phyloP scores from a whole-genome alignment of 1,139 yeast species.

The Candida freyschussii region DNA sequence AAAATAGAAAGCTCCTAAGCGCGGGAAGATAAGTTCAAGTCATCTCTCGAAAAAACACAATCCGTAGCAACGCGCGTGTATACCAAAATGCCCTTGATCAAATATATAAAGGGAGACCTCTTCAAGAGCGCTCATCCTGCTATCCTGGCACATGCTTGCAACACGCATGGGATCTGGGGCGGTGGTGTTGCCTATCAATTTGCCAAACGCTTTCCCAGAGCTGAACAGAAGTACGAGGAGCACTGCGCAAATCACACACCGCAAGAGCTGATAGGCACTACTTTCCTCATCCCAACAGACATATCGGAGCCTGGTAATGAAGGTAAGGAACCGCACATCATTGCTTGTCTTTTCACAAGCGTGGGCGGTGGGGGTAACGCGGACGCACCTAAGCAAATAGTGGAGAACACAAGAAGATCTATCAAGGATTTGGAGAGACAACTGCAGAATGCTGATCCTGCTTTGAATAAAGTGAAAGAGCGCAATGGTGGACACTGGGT shows the following conservation, averaged over 20 bases:
- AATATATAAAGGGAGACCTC: conserved; percentile 59
- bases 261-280: conserved; percentile 45
- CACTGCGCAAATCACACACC: conserved; percentile 38
- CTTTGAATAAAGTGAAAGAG: conserved; percentile 1
- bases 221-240: conserved; percentile 42
- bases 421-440: conserved; percentile 42
- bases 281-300: conserved; percentile 41
- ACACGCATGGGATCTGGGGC: conserved; percentile 79
- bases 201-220: conserved; percentile 43
- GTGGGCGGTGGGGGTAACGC: conserved; percentile 30
- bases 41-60: no score
- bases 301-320: conserved; percentile 31
- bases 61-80: not conserved
- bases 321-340: conserved; percentile 28
- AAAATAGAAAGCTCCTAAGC: no score
- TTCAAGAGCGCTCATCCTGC: conserved; percentile 37
- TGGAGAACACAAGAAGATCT: conserved; percentile 43
- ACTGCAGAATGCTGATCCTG: conserved; percentile 22
- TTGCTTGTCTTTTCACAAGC: conserved; percentile 70
- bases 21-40: not conserved
- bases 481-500: conserved; percentile 5
- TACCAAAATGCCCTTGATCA: conserved; percentile 28
- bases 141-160: conserved; percentile 70
- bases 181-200: conserved; percentile 70
- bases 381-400: conserved; percentile 44